These are phyloP conservation scores for Penicillium sp. DNA, from an alignment of 2,329 filamentous ascomycete species.

Conservation along the genomic window DNA sequence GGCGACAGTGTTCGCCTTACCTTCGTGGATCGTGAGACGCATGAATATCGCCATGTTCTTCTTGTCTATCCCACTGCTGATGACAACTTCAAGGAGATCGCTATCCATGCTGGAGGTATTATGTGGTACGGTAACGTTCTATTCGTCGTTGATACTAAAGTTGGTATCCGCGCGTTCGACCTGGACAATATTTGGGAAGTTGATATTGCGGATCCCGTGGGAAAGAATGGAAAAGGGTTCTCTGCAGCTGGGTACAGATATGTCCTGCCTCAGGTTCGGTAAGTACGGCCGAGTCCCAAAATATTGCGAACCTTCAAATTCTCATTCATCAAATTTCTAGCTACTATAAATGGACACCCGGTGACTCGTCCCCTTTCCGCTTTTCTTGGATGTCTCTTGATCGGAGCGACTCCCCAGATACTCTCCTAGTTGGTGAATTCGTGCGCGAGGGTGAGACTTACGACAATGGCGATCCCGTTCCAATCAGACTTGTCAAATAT, in stretches of 20 bases:
- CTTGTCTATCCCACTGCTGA: conserved; percentile 39
- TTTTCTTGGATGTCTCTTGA: conserved; percentile 44
- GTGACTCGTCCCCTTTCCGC: conserved; percentile 31
- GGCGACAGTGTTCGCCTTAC: conserved; percentile 35
- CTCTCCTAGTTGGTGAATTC: conserved; percentile 42
- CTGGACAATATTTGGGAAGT: conserved; percentile 43
- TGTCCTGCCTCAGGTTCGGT: conserved; percentile 42
- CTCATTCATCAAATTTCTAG: background rate
- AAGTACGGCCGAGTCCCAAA: conserved; percentile 1
- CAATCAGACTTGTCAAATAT: conserved; percentile 37
- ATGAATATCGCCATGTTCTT: conserved; percentile 39
- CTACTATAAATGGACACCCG: conserved; percentile 15
- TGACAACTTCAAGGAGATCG: conserved; percentile 38
- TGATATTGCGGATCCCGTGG: conserved; percentile 35
- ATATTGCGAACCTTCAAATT: too few species aligned
- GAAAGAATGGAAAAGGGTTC: conserved; percentile 35
- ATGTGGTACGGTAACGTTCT: conserved; percentile 42
- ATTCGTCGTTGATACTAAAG: conserved; percentile 41
- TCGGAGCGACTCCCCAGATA: conserved; percentile 35
- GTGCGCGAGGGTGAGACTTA: conserved; percentile 25
- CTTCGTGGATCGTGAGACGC: conserved; percentile 36
- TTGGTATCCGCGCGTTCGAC: conserved; percentile 43
- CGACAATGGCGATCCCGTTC: conserved; percentile 9
- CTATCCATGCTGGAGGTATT: conserved; percentile 42
- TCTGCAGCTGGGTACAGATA: conserved; percentile 39